phyloP scores from a whole-genome alignment of 495 filamentous ascomycete species.

The Peziza echinospora region DNA sequence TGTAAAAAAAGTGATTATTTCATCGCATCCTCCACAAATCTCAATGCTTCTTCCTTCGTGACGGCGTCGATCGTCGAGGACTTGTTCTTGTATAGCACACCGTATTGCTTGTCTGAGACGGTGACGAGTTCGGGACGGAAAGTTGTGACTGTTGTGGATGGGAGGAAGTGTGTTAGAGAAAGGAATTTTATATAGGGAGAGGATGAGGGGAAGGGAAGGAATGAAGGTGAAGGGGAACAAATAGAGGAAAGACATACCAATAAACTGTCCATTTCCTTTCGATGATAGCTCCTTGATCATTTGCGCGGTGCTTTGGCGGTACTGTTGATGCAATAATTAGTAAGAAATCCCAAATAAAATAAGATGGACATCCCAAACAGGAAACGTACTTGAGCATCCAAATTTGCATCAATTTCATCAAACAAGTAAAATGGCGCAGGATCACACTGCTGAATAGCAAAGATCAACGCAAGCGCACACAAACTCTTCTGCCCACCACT shows the following conservation, averaged over 20 bases:
- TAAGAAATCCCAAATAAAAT: neutral
- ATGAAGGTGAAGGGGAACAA: too few relatives aligned
- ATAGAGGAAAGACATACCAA: slow-evolving; percentile 18
- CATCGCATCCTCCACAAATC: slow-evolving; percentile 57
- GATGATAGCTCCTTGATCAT: slow-evolving; percentile 60
- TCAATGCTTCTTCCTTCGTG: slow-evolving; percentile 62
- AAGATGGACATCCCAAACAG: neutral
- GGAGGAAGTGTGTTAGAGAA: neutral
- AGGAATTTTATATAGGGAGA: too few relatives aligned
- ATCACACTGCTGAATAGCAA: slow-evolving; percentile 96
- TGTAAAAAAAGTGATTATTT: slow-evolving; percentile 5
- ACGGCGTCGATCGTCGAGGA: slow-evolving; percentile 81
- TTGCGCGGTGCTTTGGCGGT: slow-evolving; percentile 77
- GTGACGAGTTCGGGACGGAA: slow-evolving; percentile 93
- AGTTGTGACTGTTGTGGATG: slow-evolving; percentile 39
- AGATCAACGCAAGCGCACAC: slow-evolving; percentile 82
- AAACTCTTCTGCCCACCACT: slow-evolving; percentile 94
- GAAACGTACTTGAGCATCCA: slow-evolving; percentile 40
- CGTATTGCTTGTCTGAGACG: slow-evolving; percentile 94
- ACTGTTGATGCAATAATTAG: slow-evolving; percentile 21
- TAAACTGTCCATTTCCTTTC: slow-evolving; percentile 28
- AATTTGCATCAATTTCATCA: slow-evolving; percentile 95
- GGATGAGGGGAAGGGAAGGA: too few relatives aligned
- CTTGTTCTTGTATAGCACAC: slow-evolving; percentile 83
- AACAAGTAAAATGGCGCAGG: slow-evolving; percentile 98